Evolutionary conservation across 805 yeast genomes (phyloP), one percentile per base, ranked within the genome.

Genomic region (Candida wancherniae): DNA sequence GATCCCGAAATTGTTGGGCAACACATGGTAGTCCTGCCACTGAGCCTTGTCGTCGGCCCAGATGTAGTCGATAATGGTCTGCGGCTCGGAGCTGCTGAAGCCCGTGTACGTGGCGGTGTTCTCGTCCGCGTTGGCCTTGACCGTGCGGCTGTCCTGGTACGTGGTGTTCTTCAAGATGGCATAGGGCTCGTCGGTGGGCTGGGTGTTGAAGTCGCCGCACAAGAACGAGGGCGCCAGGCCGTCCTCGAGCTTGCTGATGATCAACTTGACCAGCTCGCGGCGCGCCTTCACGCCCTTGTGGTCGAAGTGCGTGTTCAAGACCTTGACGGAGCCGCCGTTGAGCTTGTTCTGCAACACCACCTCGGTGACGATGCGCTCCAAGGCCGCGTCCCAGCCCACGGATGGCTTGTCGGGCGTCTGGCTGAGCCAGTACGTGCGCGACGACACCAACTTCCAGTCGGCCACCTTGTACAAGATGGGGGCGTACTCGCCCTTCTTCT

Each of bases 41-140:
- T 26, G 19, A 10, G 47, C 23, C 19, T 31, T 20, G 2, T 37
- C 28, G 18, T 37, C 45, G 3, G 63, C 53, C 71, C 73, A 70
- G 18, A 70, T 59, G 36, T 67, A 69, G 42, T 70, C 75, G 27
- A 70, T 70, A 19, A 58, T 58, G 12, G 50, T 36, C 20, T 39
- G 49, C 4, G 28, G 52, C 37, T 53, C 61, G 26, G 50, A 22
- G 9, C 39, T 47, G 36, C 59, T 58, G 41, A 73, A 75, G 3
- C 78, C 78, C 0, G 78, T 71, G 38, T 61, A 72, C 0, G 79
- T 73, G 15, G 56, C 39, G 13, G 40, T 39, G 35, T 58, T 61
- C 0, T 78, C 79, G 40, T 73, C 75, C 1, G 44, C 24, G 22
- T 51, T 51, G 9, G 50, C 51, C 29, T 57, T 44, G 8, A 51